These are phyloP conservation scores for Torulaspora delbrueckii DNA, from an alignment of 805 yeast species.

Conservation along the genomic window DNA sequence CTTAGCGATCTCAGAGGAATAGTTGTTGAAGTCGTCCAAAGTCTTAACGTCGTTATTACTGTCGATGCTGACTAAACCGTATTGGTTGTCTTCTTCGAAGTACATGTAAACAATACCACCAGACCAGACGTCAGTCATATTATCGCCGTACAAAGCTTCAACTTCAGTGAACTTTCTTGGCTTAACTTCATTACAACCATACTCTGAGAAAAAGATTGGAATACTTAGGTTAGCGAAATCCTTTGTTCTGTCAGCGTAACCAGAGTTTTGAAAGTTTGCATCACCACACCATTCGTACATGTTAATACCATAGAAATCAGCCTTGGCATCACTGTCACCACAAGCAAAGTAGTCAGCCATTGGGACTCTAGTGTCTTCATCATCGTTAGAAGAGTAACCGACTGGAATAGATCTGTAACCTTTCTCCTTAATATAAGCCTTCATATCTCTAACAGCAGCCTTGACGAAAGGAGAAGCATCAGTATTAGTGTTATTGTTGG, in stretches of 20 bases:
- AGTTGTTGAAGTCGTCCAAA: conserved; percentile 58
- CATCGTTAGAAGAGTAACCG: conserved; percentile 81
- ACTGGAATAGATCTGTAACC: conserved; percentile 69
- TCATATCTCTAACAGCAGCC: conserved; percentile 77
- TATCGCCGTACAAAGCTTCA: conserved; percentile 52
- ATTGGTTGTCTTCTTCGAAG: conserved; percentile 68
- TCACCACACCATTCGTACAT: conserved; percentile 87
- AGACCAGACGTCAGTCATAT: conserved; percentile 83
- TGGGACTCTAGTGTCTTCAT: conserved; percentile 55
- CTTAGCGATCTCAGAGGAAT: conserved; percentile 51
- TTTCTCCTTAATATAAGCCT: conserved; percentile 55
- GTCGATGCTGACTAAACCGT: conserved; percentile 62
- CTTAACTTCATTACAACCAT: conserved; percentile 65
- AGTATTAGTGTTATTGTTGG: conserved; percentile 60
- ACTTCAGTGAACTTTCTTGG: conserved; percentile 77
- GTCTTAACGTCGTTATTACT: conserved; percentile 49
- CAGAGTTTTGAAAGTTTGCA: conserved; percentile 54
- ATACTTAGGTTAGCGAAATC: conserved; percentile 62
- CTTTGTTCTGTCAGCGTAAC: conserved; percentile 59
- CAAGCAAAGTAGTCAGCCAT: conserved; percentile 75
- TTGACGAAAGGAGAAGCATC: conserved; percentile 77
- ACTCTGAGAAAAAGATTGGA: conserved; percentile 77
- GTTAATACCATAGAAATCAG: conserved; percentile 84
- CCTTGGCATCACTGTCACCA: conserved; percentile 58
- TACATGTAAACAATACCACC: conserved; percentile 89